Evolutionary conservation across 176 grass and related monocot genomes (phyloP).

Genomic region (Oryza nivara): DNA sequence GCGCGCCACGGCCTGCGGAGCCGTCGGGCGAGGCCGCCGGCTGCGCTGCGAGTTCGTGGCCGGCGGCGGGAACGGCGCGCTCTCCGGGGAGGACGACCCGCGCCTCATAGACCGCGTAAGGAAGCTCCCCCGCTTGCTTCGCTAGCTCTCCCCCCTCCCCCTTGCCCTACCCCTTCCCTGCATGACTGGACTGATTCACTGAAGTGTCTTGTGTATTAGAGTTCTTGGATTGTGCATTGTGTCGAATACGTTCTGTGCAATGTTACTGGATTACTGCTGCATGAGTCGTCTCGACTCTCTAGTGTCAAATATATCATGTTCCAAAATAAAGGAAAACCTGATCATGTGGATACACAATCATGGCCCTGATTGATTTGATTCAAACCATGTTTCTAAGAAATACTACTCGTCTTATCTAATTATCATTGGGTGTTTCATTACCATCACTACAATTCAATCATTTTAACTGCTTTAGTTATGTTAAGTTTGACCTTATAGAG

Average conservation of each 20-base stretch:
- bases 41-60: slow-evolving; percentile 77
- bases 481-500: slow-evolving; percentile 10
- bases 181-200: no score
- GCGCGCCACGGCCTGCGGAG: slow-evolving; percentile 12
- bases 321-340: not conserved
- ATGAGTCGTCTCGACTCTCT: not conserved
- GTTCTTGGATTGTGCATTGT: slow-evolving; percentile 26
- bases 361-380: not conserved
- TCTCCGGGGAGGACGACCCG: slow-evolving; percentile 69
- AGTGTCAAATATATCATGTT: not conserved
- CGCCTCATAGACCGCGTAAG: slow-evolving; percentile 72
- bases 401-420: not conserved
- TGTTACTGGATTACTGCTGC: not conserved
- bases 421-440: not conserved
- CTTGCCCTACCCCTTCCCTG: not conserved
- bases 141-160: not conserved
- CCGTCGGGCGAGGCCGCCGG: slow-evolving; percentile 31
- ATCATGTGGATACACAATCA: not conserved
- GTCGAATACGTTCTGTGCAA: slow-evolving; percentile 21
- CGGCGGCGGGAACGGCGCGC: slow-evolving; percentile 76
- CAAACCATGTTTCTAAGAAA: no score
- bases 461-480: not conserved
- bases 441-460: not conserved
- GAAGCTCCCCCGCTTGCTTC: not conserved
- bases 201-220: not conserved